These are phyloP conservation scores for Pseudocercospora cruenta DNA, from an alignment of 2,329 filamentous ascomycete species.

Conservation along the genomic window DNA sequence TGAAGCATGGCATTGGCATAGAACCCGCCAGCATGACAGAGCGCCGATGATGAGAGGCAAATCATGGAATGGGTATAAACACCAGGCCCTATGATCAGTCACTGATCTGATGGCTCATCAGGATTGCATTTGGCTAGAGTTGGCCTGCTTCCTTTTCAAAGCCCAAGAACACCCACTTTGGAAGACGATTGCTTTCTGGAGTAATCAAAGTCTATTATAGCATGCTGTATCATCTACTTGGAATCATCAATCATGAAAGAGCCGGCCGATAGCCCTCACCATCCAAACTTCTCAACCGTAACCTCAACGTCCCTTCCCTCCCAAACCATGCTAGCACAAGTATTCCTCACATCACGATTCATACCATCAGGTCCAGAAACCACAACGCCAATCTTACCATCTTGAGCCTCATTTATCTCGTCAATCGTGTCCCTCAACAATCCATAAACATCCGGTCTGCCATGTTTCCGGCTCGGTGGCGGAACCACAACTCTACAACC, in stretches of 20 bases:
- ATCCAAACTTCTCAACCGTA: constrained; percentile 69
- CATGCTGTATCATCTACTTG: background rate
- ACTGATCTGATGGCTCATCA: no score
- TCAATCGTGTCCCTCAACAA: constrained; percentile 48
- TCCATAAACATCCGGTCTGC: constrained; percentile 56
- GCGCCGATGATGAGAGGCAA: no score
- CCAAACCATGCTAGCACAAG: constrained; percentile 55
- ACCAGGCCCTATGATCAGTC: no score
- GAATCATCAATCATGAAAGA: background rate
- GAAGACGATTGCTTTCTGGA: no score
- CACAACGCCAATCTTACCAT: constrained; percentile 54
- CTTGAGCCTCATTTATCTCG: constrained; percentile 33
- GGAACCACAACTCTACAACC: constrained; percentile 60
- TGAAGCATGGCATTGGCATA: no score
- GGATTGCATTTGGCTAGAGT: no score
- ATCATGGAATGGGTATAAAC: no score
- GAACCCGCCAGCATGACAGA: no score
- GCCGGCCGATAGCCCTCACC: no score
- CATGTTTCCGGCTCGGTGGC: constrained; percentile 57
- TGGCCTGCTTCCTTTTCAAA: no score
- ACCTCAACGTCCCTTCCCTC: constrained; percentile 57
- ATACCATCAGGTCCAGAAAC: constrained; percentile 66
- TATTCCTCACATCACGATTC: constrained; percentile 64
- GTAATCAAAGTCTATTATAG: no score
- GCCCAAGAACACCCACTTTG: no score